phyloP scores from a whole-genome alignment of 768 basidiomycete species.

The Calocera cornea region DNA sequence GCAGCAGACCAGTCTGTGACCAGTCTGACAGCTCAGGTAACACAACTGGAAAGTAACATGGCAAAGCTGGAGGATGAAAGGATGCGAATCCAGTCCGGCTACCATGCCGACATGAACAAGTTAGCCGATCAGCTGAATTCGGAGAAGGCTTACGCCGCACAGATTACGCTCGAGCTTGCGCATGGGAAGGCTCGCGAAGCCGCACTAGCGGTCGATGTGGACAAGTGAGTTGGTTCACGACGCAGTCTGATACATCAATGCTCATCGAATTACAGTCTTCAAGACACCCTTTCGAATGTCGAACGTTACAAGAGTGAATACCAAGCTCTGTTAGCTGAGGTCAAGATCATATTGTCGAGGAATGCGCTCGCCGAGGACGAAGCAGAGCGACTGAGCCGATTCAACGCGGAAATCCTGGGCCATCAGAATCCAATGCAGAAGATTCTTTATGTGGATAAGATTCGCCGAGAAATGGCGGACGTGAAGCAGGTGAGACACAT shows the following conservation, averaged over 20 bases:
- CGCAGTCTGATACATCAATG: not conserved
- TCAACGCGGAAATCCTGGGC: conserved; percentile 75
- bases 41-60: not conserved
- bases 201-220: not conserved
- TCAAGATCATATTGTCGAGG: conserved; percentile 48
- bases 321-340: conserved; percentile 45
- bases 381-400: conserved; percentile 53
- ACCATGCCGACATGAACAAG: not conserved
- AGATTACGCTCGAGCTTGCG: not conserved
- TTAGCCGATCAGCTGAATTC: not conserved
- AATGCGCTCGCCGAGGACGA: conserved; percentile 74
- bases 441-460: conserved; percentile 74
- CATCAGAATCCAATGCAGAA: conserved; percentile 76
- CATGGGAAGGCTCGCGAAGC: not conserved
- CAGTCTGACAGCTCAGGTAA: not conserved
- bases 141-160: conserved; percentile 1
- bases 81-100: not conserved
- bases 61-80: not conserved
- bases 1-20: not conserved
- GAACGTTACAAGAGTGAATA: conserved; percentile 27
- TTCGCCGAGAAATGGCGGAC: conserved; percentile 66
- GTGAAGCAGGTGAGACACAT: conserved; percentile 55
- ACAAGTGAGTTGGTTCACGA: not conserved
- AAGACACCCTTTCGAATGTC: not conserved
- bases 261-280: not conserved